Conservation (phyloP, 306 rosid species). For the Mucuna pruriens region DNA sequence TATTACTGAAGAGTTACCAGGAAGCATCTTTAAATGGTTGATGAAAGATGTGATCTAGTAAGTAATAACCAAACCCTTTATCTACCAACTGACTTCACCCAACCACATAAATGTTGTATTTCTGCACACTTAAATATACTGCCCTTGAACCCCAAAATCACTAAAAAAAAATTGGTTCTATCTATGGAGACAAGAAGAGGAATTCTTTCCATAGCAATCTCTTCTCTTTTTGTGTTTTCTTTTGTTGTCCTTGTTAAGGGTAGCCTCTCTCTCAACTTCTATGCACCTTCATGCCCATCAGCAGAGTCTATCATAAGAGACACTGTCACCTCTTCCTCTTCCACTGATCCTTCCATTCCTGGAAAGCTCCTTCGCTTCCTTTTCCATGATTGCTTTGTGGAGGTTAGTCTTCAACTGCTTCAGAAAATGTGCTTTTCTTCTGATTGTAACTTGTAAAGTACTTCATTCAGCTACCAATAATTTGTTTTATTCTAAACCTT, state of each 20-base stretch:
- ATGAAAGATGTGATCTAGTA: neutral
- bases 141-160: neutral
- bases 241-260: conserved; percentile 45
- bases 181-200: conserved; percentile 57
- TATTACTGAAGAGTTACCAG: neutral
- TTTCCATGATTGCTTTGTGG: conserved; percentile 95
- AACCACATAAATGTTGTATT: conserved; percentile 69
- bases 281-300: conserved; percentile 72
- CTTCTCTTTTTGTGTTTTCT: conserved; percentile 38
- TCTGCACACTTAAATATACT: conserved; percentile 6
- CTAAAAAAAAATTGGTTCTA: conserved; percentile 30
- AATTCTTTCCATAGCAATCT: conserved; percentile 29
- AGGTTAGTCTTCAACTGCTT: conserved; percentile 53
- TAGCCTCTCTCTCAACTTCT: conserved; percentile 69
- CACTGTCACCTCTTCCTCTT: conserved; percentile 67
- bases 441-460: neutral
- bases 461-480: neutral
- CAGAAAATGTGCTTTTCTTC: neutral
- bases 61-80: conserved; percentile 27
- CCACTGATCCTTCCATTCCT: conserved; percentile 74
- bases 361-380: conserved; percentile 92
- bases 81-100: conserved; percentile 70
- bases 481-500: neutral
- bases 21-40: conserved; percentile 41
- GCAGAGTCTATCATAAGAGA: conserved; percentile 74